These are phyloP conservation scores for Silene uniflora DNA, from an alignment of 148 eudicot species.

Conservation along the genomic window DNA sequence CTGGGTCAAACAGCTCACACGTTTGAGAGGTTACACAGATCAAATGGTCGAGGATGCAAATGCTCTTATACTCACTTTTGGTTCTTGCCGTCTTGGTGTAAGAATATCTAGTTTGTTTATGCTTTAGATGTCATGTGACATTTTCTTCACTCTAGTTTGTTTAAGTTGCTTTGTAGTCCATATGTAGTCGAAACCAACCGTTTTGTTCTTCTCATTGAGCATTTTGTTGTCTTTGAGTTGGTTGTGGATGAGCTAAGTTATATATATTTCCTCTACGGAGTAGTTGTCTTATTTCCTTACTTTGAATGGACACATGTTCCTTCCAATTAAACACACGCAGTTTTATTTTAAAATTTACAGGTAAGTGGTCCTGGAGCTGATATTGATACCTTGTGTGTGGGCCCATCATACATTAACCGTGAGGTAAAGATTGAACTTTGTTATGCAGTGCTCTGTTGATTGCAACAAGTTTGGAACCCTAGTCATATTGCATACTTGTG, in stretches of 20 bases:
- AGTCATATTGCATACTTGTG: neutral
- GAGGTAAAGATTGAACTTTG: constrained; percentile 41
- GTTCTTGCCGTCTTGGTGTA: constrained; percentile 89
- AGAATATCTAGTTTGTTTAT: constrained; percentile 17
- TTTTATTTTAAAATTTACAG: constrained; percentile 27
- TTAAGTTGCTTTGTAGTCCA: neutral
- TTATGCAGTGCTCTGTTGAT: neutral
- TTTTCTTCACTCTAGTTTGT: neutral
- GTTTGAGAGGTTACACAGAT: constrained; percentile 71
- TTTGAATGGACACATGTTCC: neutral
- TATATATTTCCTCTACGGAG: too few species aligned
- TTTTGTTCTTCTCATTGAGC: too few species aligned
- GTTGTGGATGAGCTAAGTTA: too few species aligned
- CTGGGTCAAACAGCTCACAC: constrained; percentile 87
- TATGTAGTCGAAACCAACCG: neutral
- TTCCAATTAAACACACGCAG: neutral
- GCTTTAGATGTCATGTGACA: neutral
- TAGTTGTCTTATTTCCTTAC: neutral
- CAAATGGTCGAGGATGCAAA: constrained; percentile 90
- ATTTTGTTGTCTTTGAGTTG: too few species aligned
- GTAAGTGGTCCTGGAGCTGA: constrained; percentile 93
- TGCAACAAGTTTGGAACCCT: neutral
- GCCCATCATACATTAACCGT: constrained; percentile 75
- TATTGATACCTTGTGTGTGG: constrained; percentile 77
- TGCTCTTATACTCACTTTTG: constrained; percentile 84